Conservation (phyloP, 768 basidiomycete genomes). For the Leucosporidium creatinivorum region DNA sequence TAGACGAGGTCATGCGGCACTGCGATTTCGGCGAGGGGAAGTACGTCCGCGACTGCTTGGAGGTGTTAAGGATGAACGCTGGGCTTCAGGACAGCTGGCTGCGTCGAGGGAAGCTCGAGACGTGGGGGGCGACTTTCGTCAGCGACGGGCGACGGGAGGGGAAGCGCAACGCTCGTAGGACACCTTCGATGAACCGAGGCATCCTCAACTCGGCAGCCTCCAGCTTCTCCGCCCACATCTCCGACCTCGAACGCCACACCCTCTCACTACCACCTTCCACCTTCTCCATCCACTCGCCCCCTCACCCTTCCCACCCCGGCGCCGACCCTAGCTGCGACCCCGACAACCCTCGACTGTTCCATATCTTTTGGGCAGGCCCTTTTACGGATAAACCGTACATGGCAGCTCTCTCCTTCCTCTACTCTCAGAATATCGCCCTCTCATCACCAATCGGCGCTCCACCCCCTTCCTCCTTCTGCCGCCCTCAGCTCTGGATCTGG, state of each 20-base stretch:
- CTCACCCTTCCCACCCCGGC: slow-evolving; percentile 45
- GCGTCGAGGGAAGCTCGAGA: slow-evolving; percentile 61
- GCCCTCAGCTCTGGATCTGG: slow-evolving; percentile 95
- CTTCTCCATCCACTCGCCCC: slow-evolving; percentile 42
- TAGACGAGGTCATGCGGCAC: slow-evolving; percentile 84
- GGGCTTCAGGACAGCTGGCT: slow-evolving; percentile 77
- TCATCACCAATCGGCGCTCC: slow-evolving; percentile 14
- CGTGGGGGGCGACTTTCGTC: slow-evolving; percentile 82
- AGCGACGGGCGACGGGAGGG: slow-evolving; percentile 51
- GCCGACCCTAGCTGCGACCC: slow-evolving; percentile 69
- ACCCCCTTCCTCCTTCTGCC: slow-evolving; percentile 51
- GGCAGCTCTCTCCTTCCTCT: slow-evolving; percentile 86
- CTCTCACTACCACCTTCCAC: slow-evolving; percentile 45
- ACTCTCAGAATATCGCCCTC: slow-evolving; percentile 86
- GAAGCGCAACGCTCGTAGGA: slow-evolving; percentile 3
- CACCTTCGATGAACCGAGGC: background rate
- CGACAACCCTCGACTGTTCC: slow-evolving; percentile 79
- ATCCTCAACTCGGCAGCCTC: slow-evolving; percentile 15
- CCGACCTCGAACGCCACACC: slow-evolving; percentile 12
- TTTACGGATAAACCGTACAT: slow-evolving; percentile 99
- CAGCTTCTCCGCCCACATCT: slow-evolving; percentile 15
- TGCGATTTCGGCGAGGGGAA: slow-evolving; percentile 79
- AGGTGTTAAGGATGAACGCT: slow-evolving; percentile 82
- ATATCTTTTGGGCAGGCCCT: slow-evolving; percentile 98
- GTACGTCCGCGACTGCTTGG: slow-evolving; percentile 97